A percentile compares a stretch with the other conserved stretches of the same genome.
Conservation (phyloP, 2,329 filamentous ascomycete species). For the Trichoderma gracile region DNA sequence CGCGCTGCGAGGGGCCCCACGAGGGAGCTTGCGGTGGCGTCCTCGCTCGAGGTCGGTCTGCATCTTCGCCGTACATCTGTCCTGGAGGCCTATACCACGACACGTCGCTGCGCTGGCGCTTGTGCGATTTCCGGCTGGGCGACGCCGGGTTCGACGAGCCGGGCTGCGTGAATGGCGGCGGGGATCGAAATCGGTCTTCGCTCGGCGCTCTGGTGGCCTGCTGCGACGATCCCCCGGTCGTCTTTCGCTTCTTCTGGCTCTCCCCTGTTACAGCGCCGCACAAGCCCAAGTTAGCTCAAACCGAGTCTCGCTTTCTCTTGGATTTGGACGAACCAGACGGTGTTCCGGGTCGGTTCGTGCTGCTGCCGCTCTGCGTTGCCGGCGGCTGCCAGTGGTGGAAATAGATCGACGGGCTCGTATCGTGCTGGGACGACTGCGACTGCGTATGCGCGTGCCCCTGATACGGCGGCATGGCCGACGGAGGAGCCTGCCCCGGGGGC, state of each 20-base stretch:
- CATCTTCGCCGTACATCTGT: constrained; percentile 30
- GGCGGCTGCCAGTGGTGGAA: constrained; percentile 95
- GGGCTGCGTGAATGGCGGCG: constrained; percentile 36
- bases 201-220: constrained; percentile 34
- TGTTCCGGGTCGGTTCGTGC: constrained; percentile 67
- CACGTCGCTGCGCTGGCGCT: constrained; percentile 42
- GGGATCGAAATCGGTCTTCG: constrained; percentile 39
- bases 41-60: constrained; percentile 28
- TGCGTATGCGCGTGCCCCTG: constrained; percentile 52
- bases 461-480: constrained; percentile 43
- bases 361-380: constrained; percentile 59
- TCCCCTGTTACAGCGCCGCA: constrained; percentile 57
- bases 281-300: constrained; percentile 42
- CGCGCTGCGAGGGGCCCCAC: constrained; percentile 30
- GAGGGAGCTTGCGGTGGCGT: constrained; percentile 29
- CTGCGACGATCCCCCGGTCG: constrained; percentile 47
- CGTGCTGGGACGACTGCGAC: constrained; percentile 58
- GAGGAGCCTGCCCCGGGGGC: constrained; percentile 31
- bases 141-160: constrained; percentile 33
- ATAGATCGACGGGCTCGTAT: constrained; percentile 74
- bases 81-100: constrained; percentile 39
- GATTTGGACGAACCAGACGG: constrained; percentile 70
- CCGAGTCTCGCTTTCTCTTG: constrained; percentile 50
- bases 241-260: constrained; percentile 85
- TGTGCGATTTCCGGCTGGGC: constrained; percentile 36